Percentiles rank a stretch among this genome's conserved stretches.
These are phyloP conservation scores for Debaryomyces psychrophilus DNA, from an alignment of 1,139 yeast genomes.

Conservation along the genomic window DNA sequence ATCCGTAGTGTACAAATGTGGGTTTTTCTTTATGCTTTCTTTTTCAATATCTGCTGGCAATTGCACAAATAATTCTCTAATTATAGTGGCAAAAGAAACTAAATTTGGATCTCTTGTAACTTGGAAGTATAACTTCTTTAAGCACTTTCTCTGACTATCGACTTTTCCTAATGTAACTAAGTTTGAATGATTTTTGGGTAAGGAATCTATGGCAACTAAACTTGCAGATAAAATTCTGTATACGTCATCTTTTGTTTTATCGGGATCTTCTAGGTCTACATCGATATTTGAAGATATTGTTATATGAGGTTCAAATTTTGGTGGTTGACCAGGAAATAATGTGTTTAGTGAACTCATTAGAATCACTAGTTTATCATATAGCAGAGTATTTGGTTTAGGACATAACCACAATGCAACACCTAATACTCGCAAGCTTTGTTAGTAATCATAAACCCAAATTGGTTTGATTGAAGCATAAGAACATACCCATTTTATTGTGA, in stretches of 20 bases:
- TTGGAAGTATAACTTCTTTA: slow-evolving; percentile 66
- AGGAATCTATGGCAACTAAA: slow-evolving; percentile 60
- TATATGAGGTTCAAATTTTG: slow-evolving; percentile 72
- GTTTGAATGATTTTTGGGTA: slow-evolving; percentile 41
- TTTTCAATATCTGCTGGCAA: slow-evolving; percentile 41
- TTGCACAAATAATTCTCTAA: slow-evolving; percentile 67
- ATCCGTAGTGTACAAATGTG: slow-evolving; percentile 44
- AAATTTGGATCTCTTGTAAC: slow-evolving; percentile 59
- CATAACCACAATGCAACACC: slow-evolving; percentile 76
- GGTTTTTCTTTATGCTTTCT: slow-evolving; percentile 41
- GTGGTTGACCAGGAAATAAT: slow-evolving; percentile 69
- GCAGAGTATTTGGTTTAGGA: slow-evolving; percentile 59
- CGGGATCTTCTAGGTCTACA: slow-evolving; percentile 40
- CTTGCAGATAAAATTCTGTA: slow-evolving; percentile 66
- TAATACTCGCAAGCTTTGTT: slow-evolving; percentile 25
- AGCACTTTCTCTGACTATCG: slow-evolving; percentile 48
- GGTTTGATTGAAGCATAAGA: not conserved
- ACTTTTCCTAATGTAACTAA: slow-evolving; percentile 44
- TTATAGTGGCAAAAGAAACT: slow-evolving; percentile 66
- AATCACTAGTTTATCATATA: slow-evolving; percentile 60
- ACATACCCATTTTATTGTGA: slow-evolving; percentile 24
- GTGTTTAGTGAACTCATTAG: slow-evolving; percentile 68
- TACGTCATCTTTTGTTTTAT: slow-evolving; percentile 55
- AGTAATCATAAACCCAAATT: slow-evolving; percentile 13
- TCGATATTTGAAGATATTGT: slow-evolving; percentile 68